Percentiles rank a stretch among this genome's conserved stretches.
phyloP scores from a whole-genome alignment of 306 rosid species.

The Vigna trinervia region DNA sequence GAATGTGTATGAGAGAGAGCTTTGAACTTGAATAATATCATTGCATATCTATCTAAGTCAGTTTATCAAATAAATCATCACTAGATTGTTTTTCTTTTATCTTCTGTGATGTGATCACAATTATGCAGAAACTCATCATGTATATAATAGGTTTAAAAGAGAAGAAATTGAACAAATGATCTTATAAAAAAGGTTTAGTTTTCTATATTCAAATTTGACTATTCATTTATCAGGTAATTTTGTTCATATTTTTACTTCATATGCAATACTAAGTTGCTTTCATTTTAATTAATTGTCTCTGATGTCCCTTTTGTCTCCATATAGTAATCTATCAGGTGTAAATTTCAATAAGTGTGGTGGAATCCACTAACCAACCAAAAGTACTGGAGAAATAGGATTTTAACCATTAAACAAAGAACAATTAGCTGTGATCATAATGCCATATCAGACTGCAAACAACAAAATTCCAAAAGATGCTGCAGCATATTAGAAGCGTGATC shows the following conservation, averaged over 20 bases:
- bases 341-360: slow-evolving; percentile 1
- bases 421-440: neutral
- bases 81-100: neutral
- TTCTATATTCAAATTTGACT: too few relatives aligned
- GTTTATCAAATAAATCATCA: slow-evolving; percentile 28
- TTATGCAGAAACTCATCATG: neutral
- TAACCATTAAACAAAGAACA: neutral
- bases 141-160: neutral
- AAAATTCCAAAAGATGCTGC: neutral
- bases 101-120: neutral
- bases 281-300: neutral
- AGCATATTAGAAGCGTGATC: slow-evolving; percentile 16
- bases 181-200: too few relatives aligned
- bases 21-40: slow-evolving; percentile 10
- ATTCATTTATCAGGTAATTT: too few relatives aligned
- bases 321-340: neutral
- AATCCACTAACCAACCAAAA: neutral
- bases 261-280: neutral
- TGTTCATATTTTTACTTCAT: too few relatives aligned
- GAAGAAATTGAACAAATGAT: neutral
- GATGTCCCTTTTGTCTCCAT: slow-evolving; percentile 9
- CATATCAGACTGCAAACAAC: neutral
- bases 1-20: too few relatives aligned
- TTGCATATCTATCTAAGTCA: slow-evolving; percentile 40
- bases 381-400: neutral